Evolutionary conservation across 768 basidiomycete species (phyloP), one percentile per base, ranked within the genome.

Genomic region (Suillus bovinus): DNA sequence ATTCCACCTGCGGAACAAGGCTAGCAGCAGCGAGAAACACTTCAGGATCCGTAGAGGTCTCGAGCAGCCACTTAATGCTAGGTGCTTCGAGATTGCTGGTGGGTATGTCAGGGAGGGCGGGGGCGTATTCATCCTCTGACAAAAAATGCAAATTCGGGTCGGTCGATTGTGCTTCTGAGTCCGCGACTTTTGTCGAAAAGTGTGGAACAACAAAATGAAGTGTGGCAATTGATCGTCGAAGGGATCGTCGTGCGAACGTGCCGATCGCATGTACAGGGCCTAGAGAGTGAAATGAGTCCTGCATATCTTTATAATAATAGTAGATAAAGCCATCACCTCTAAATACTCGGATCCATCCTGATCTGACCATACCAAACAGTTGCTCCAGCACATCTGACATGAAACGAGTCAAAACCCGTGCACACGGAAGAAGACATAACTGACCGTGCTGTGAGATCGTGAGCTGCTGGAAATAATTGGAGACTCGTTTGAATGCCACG

Each of bases 31-130:
- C 46, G 3, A 47, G 46, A 24, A 47, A 47, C 8, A 47, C 46
- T 47, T 47, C 46, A 24, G 46, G 46, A 47, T 47, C 46, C 22
- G 46, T 47, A 24, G 46, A 47, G 3, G 46, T 47, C 46, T 47
- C 46, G 5, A 47, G 24, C 6, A 47, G 22, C 46, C 46, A 70
- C 44, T 52, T 38, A n/a, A 70, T 61, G 3, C 63, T 50, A 20
- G 27, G 49, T 50, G 49, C 49, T 29, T 29, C 49, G 4, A 50
- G 49, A 50, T 24, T 17, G 27, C 16, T 20, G 9, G 49, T 50
- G 17, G 49, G 17, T 20, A 50, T 29, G 49, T 29, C 4, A 17
- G 4, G 16, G 17, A 50, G 4, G 2, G 16, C 2, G 17, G 29
- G 9, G 27, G 4, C 1, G 16, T 7, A 2, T 10, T 50, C 27